Conservation (phyloP, 2,329 filamentous ascomycete species). For the Neofusicoccum ribis region DNA sequence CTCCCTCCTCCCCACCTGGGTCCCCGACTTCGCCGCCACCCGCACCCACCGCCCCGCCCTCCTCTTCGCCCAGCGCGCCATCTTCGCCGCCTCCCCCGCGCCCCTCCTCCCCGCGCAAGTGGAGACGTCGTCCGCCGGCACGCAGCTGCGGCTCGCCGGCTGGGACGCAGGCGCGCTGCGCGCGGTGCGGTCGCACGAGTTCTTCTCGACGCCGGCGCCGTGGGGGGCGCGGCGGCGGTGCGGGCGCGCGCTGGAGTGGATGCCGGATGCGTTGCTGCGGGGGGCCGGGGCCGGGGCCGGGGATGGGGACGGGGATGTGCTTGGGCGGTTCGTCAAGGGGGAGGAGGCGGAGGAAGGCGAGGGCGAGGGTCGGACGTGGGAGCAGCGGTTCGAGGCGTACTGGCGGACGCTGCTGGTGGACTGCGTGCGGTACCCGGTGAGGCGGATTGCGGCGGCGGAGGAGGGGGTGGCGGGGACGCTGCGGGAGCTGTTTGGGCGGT, state of each 20-base stretch:
- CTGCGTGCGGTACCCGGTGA: not conserved
- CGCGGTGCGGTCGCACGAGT: not conserved
- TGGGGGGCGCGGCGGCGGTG: no score
- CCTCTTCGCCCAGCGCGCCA: constrained; percentile 13
- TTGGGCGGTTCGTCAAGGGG: not conserved
- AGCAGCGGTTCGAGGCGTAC: not conserved
- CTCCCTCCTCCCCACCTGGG: constrained; percentile 32
- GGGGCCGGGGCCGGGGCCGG: not conserved
- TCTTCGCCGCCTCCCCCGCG: not conserved
- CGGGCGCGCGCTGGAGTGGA: not conserved
- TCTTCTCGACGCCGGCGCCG: no score
- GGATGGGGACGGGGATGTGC: no score
- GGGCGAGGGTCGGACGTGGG: no score
- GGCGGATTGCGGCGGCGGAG: constrained; percentile 33
- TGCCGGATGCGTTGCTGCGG: not conserved
- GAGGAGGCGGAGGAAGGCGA: no score
- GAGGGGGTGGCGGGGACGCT: constrained; percentile 31
- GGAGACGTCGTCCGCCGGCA: not conserved
- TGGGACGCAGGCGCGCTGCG: not conserved
- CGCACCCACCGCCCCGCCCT: not conserved
- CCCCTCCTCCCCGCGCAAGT: not conserved
- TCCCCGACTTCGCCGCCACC: constrained; percentile 26
- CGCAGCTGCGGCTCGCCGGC: not conserved
- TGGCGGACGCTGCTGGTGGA: constrained; percentile 14
- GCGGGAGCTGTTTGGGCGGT: constrained; percentile 33